Percentiles rank a stretch among this genome's conserved stretches.
Evolutionary conservation across 1,284 basidiomycete genomes (phyloP).

Genomic region (Leccinum holopus): DNA sequence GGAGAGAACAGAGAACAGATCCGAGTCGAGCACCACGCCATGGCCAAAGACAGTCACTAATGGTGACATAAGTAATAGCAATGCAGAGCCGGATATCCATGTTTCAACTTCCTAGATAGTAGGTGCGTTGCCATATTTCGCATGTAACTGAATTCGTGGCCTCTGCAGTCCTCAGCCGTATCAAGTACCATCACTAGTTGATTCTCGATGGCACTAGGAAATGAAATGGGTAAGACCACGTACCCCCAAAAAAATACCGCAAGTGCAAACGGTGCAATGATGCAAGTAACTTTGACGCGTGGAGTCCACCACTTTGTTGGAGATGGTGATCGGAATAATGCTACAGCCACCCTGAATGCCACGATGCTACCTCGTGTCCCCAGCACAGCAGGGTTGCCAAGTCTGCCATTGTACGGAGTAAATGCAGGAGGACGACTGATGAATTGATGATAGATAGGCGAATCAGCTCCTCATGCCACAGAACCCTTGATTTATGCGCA

Average conservation of each 20-base stretch:
- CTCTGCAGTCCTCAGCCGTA: neutral
- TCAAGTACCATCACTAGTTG: neutral
- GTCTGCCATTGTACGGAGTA: too few relatives aligned
- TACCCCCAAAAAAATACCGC: neutral
- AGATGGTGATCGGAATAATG: neutral
- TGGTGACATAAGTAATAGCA: neutral
- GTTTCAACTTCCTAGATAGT: neutral
- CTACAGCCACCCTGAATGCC: neutral
- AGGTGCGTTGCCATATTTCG: neutral
- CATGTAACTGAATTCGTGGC: neutral
- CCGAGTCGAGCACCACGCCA: neutral
- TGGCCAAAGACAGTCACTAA: neutral
- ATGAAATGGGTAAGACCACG: neutral
- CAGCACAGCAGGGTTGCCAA: neutral
- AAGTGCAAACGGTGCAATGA: neutral
- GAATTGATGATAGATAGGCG: neutral
- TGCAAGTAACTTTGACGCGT: neutral
- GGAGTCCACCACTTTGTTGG: neutral
- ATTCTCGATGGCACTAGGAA: neutral
- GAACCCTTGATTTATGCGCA: neutral
- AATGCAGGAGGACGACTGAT: neutral
- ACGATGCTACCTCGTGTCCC: neutral
- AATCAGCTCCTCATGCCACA: neutral
- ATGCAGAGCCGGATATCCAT: neutral
- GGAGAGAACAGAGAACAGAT: neutral